phyloP scores from a whole-genome alignment of 2,329 filamentous ascomycete species.

The Botrytis cinerea region DNA sequence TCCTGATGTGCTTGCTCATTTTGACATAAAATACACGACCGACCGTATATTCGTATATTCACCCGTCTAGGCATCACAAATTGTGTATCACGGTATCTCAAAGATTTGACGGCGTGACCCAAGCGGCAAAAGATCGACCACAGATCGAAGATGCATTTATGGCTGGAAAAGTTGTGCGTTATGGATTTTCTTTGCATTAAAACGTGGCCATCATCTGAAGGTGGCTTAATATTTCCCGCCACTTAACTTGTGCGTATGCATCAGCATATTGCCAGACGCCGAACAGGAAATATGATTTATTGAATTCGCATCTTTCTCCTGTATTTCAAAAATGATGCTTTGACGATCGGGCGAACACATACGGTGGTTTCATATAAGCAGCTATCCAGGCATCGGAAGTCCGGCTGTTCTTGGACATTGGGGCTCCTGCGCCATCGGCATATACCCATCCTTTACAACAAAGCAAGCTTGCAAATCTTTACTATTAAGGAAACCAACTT shows the following conservation, averaged over 20 bases:
- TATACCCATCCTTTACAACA: neutral
- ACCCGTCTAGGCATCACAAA: neutral
- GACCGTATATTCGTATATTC: neutral
- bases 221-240: slow-evolving; percentile 13
- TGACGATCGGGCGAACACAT: neutral
- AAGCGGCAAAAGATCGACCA: slow-evolving; percentile 5
- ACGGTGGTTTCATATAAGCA: neutral
- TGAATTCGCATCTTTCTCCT: neutral
- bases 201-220: slow-evolving; percentile 8
- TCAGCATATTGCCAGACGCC: neutral
- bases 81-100: neutral
- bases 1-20: neutral
- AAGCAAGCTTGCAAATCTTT: neutral
- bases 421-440: neutral
- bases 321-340: neutral
- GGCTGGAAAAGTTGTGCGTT: slow-evolving; percentile 2
- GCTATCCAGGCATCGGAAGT: slow-evolving; percentile 5
- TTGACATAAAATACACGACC: neutral
- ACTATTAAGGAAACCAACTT: no score
- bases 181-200: slow-evolving; percentile 17
- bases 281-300: slow-evolving; percentile 5
- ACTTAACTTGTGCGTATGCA: slow-evolving; percentile 2
- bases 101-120: neutral
- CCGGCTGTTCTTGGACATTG: neutral
- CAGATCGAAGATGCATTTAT: neutral